Evolutionary conservation across 1,284 basidiomycete species (phyloP).

Genomic region (Tylopilus sp.): DNA sequence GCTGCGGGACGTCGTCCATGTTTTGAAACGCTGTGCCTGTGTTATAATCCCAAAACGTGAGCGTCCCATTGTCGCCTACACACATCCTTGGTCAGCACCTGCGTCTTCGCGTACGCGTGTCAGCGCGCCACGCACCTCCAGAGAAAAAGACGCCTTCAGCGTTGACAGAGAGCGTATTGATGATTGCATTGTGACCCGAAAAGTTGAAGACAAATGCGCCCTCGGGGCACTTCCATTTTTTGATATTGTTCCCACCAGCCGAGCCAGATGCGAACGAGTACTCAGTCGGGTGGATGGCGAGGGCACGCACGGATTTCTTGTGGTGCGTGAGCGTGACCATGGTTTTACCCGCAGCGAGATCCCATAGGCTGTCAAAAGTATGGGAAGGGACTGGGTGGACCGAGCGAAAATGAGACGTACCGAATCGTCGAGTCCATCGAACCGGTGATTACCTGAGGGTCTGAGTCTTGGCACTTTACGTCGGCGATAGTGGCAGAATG

Average conservation of each 20-base stretch:
- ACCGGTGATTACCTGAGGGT: conserved; percentile 96
- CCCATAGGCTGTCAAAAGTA: conserved; percentile 86
- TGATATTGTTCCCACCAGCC: conserved; percentile 97
- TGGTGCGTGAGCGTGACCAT: conserved; percentile 96
- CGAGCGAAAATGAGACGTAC: conserved; percentile 53
- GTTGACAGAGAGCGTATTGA: conserved; percentile 95
- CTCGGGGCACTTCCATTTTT: conserved; percentile 99
- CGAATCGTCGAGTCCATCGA: conserved; percentile 97
- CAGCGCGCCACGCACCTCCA: conserved; percentile 64
- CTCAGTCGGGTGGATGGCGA: conserved; percentile 94
- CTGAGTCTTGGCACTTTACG: conserved; percentile 93
- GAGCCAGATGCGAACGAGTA: conserved; percentile 95
- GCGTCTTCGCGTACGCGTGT: background rate
- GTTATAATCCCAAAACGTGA: conserved; percentile 93
- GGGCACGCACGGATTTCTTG: conserved; percentile 94
- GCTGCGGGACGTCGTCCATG: conserved; percentile 92
- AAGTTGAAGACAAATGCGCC: conserved; percentile 96
- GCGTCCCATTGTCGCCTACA: conserved; percentile 85
- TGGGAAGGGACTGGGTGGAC: no score
- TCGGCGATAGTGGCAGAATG: conserved; percentile 94
- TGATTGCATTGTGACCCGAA: conserved; percentile 93
- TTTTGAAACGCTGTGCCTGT: conserved; percentile 96
- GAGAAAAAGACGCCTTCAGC: conserved; percentile 96
- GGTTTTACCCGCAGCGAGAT: conserved; percentile 96
- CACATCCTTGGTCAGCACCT: no score